These are phyloP conservation scores for Sporopachydermia lactativora DNA, from an alignment of 805 yeast species.

Conservation along the genomic window DNA sequence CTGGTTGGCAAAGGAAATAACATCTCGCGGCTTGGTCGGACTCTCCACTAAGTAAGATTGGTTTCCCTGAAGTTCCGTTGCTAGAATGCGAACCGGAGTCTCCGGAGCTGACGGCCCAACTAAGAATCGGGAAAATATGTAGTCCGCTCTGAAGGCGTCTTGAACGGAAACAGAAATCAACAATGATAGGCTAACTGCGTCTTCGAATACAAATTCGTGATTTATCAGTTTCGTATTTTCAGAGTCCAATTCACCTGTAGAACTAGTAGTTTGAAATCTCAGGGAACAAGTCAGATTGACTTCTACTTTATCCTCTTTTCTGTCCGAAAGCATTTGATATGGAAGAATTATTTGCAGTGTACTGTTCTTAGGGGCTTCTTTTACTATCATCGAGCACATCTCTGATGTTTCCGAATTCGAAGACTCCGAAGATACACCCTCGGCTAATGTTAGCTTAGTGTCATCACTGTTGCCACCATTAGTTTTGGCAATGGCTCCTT, in stretches of 20 bases:
- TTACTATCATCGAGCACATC: slow-evolving; percentile 14
- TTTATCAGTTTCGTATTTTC: too few species aligned
- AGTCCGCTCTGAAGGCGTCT: slow-evolving; percentile 48
- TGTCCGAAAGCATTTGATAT: not conserved
- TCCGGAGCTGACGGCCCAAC: slow-evolving; percentile 41
- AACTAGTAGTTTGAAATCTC: not conserved
- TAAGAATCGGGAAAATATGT: slow-evolving; percentile 52
- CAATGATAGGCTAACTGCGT: slow-evolving; percentile 34
- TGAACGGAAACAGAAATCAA: slow-evolving; percentile 66
- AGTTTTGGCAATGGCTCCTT: not conserved
- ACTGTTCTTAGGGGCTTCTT: slow-evolving; percentile 14
- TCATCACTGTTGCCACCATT: not conserved
- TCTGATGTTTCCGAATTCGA: slow-evolving; percentile 19
- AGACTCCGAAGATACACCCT: not conserved
- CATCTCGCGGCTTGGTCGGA: slow-evolving; percentile 13
- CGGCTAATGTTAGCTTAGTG: not conserved
- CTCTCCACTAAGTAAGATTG: slow-evolving; percentile 19
- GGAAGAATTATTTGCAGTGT: slow-evolving; percentile 4
- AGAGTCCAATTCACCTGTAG: too few species aligned
- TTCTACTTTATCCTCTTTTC: not conserved
- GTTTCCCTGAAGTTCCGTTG: slow-evolving; percentile 26
- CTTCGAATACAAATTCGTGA: not conserved
- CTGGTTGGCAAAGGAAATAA: slow-evolving; percentile 55
- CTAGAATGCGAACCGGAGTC: slow-evolving; percentile 38
- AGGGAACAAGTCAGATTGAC: not conserved